Percentiles rank a stretch among this genome's conserved stretches.
These are phyloP conservation scores for Trypanosoma avium DNA, from an alignment of 208 protist genomes.

Conservation along the genomic window DNA sequence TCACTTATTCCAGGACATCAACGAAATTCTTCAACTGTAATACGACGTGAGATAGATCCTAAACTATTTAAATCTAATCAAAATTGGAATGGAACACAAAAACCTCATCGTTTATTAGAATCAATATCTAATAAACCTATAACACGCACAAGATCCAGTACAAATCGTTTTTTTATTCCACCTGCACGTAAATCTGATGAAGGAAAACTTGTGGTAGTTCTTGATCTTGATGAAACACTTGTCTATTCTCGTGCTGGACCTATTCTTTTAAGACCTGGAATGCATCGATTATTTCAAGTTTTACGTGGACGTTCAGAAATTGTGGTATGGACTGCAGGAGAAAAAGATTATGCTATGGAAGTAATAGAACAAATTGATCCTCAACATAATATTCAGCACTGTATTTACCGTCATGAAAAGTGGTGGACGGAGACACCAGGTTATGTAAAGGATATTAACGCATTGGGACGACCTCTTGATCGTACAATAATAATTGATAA, in stretches of 20 bases:
- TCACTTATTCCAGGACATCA: background rate
- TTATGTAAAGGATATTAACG: constrained; percentile 29
- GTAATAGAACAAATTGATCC: constrained; percentile 28
- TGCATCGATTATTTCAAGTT: constrained; percentile 44
- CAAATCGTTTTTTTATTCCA: constrained; percentile 45
- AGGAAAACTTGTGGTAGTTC: constrained; percentile 64
- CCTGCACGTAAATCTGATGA: constrained; percentile 38
- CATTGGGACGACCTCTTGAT: constrained; percentile 27
- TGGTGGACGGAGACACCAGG: constrained; percentile 28
- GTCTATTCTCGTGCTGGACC: constrained; percentile 56
- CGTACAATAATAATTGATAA: constrained; percentile 32
- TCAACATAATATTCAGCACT: constrained; percentile 29
- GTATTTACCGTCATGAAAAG: constrained; percentile 28
- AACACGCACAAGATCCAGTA: background rate
- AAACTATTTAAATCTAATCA: background rate
- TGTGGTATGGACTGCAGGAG: constrained; percentile 73
- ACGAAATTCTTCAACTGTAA: background rate
- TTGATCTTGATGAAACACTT: constrained; percentile 86
- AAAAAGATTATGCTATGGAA: constrained; percentile 55
- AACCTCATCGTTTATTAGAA: background rate
- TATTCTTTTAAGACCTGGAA: constrained; percentile 56
- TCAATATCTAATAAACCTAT: background rate
- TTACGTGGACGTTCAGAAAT: constrained; percentile 59
- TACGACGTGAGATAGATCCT: background rate
- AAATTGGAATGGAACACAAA: background rate